A percentile compares a stretch with the other conserved stretches of the same genome.
Conservation (phyloP, 257 asterid genomes). For the Coffea canephora region DNA sequence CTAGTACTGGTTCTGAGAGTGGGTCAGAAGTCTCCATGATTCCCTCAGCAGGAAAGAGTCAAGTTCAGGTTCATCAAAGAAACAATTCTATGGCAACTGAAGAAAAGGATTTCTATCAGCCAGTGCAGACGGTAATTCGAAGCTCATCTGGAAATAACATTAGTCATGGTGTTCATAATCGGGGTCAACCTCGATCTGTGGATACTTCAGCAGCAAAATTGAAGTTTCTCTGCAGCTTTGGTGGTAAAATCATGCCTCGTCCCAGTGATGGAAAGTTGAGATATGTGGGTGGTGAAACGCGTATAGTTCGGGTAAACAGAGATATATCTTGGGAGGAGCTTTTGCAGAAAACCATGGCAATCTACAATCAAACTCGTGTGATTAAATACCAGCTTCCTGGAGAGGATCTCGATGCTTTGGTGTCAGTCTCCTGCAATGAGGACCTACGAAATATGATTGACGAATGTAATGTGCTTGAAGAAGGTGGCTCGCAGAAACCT, state of each 20-base stretch:
- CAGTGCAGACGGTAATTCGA: slow-evolving; percentile 42
- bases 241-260: slow-evolving; percentile 85
- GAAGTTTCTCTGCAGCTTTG: slow-evolving; percentile 90
- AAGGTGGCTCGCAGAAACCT: slow-evolving; percentile 67
- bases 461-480: slow-evolving; percentile 59
- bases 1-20: slow-evolving; percentile 44
- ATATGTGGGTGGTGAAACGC: slow-evolving; percentile 96
- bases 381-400: slow-evolving; percentile 96
- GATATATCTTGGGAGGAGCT: slow-evolving; percentile 73
- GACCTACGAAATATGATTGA: slow-evolving; percentile 92
- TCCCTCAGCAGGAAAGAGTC: slow-evolving; percentile 42
- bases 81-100: slow-evolving; percentile 36
- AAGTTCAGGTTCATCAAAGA: slow-evolving; percentile 44
- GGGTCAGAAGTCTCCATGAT: slow-evolving; percentile 48
- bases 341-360: slow-evolving; percentile 52
- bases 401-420: slow-evolving; percentile 95
- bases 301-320: slow-evolving; percentile 62
- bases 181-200: slow-evolving; percentile 40
- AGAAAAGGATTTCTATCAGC: slow-evolving; percentile 39
- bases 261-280: slow-evolving; percentile 93
- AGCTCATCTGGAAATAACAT: slow-evolving; percentile 39
- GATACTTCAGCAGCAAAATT: slow-evolving; percentile 43
- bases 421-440: slow-evolving; percentile 86
- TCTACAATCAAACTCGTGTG: slow-evolving; percentile 50
- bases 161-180: slow-evolving; percentile 36